phyloP scores from a whole-genome alignment of 768 basidiomycete species.

The Kockovaella imperatae region DNA sequence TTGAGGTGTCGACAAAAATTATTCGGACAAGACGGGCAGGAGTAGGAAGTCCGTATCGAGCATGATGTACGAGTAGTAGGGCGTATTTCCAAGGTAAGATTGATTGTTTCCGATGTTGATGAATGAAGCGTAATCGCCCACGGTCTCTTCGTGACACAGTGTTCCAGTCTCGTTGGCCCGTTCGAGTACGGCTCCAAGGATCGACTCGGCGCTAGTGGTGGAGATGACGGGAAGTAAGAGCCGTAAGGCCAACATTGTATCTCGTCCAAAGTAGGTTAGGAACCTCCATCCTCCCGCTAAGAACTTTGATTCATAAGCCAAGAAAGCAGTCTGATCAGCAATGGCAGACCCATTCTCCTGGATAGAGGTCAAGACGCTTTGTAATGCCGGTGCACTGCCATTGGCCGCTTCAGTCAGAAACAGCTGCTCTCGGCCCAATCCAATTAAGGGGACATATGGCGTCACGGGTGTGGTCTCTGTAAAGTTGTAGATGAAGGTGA shows the following conservation, averaged over 20 bases:
- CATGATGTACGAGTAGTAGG: conserved; percentile 46
- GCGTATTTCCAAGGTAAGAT: conserved; percentile 46
- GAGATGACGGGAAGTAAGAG: conserved; percentile 48
- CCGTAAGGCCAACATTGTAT: conserved; percentile 49
- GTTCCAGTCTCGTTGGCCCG: conserved; percentile 48
- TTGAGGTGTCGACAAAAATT: conserved; percentile 49
- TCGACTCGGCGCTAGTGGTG: conserved; percentile 47
- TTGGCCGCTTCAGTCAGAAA: conserved; percentile 40
- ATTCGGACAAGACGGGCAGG: conserved; percentile 48
- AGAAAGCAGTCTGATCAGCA: conserved; percentile 46
- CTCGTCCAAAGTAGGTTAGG: conserved; percentile 47
- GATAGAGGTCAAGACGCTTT: conserved; percentile 39
- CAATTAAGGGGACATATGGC: conserved; percentile 32
- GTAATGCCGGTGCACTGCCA: conserved; percentile 34
- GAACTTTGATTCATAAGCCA: conserved; percentile 47
- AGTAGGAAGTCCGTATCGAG: conserved; percentile 50
- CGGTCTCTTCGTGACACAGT: conserved; percentile 49
- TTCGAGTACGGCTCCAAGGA: conserved; percentile 50
- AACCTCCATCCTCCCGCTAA: conserved; percentile 51
- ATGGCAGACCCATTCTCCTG: conserved; percentile 28
- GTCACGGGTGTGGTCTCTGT: conserved; percentile 44
- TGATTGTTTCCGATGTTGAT: conserved; percentile 47
- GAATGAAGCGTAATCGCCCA: conserved; percentile 47
- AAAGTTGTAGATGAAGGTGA: conserved; percentile 44
- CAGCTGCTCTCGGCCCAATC: conserved; percentile 40